Conservation (phyloP, 257 asterid species). For the Solanum pennellii region DNA sequence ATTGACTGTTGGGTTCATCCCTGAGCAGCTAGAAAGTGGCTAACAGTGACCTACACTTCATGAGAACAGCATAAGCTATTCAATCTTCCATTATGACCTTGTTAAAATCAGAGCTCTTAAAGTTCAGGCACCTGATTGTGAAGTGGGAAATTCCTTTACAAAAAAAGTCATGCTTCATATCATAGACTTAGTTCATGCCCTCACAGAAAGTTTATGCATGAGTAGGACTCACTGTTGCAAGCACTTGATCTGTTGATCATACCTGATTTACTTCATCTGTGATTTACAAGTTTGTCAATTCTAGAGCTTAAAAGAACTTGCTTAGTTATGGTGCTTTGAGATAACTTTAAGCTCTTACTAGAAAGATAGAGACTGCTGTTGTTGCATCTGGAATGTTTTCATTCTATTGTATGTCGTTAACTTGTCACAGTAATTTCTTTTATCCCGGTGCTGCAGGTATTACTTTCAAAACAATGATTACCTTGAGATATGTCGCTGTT, state of each 20-base stretch:
- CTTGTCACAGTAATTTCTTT: not conserved
- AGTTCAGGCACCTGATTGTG: not conserved
- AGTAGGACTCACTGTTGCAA: not conserved
- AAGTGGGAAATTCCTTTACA: not conserved
- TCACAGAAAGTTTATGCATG: not conserved
- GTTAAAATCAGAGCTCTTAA: not conserved
- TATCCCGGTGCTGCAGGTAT: conserved; percentile 42
- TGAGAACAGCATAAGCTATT: not conserved
- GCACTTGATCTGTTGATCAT: not conserved
- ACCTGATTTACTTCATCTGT: not conserved
- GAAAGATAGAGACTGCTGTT: not conserved
- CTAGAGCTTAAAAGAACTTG: not conserved
- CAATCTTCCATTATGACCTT: not conserved
- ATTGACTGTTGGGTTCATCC: not conserved
- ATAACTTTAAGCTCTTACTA: not conserved
- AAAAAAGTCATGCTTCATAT: not conserved
- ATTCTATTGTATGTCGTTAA: not conserved
- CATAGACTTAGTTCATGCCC: not conserved
- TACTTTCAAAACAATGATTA: conserved; percentile 69
- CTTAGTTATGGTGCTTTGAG: not conserved
- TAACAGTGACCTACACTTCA: not conserved
- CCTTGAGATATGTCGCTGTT: conserved; percentile 92
- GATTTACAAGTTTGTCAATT: not conserved
- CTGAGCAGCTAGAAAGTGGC: not conserved
- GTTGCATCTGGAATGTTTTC: not conserved